Base-by-base conservation (phyloP, 495 filamentous ascomycete genomes). In the Staphylotrichum tortipilum region DNA sequence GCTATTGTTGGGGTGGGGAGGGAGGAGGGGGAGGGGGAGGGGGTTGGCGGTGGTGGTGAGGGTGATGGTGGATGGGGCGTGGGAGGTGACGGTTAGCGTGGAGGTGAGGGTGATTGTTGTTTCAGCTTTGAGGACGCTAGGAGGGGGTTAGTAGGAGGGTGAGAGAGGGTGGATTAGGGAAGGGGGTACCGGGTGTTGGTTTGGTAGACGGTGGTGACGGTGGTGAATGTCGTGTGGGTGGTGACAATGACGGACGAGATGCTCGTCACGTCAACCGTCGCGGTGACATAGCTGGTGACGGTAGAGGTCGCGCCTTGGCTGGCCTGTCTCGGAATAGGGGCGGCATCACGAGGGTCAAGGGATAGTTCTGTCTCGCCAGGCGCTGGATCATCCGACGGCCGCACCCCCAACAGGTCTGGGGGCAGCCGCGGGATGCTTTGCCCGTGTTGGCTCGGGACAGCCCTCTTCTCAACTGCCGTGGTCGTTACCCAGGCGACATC, bases 71-170 rank as follows among this genome's bases (percentile, higher is more conserved):
- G 43, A 23, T 3, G 62, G 60, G 3, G 41, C 49, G 11, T 39
- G 50, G 18, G 49, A 49, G 1, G 60, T 63, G 40, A 61, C 49
- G 3, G 62, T 65, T 10, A 67, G 23, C n/a, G 58, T 67, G 26
- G 61, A 64, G 3, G 61, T 66, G 8, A 59, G 35, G 43, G 48
- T 50, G 15, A 54, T 45, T 14, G 63, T 65, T 7, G 55, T 47
- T 33, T 51, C 37, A 30, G 63, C 60, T 24, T 55, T 47, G 35
- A 63, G 44, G 23, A 65, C 60, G 41, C 59, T 60, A 35, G 4
- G n/a, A n/a, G 22, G 3, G 2, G 5, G 45, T 53, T 22, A 50
- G 36, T 5, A 48, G 17, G 9, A 8, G 7, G 31, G 23, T 3
- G 14, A 8, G 24, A 24, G 28, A 7, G 23, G 4, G 28, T 7